These are phyloP conservation scores for Colletotrichum australisinense DNA, from an alignment of 2,329 filamentous ascomycete genomes.

Conservation along the genomic window DNA sequence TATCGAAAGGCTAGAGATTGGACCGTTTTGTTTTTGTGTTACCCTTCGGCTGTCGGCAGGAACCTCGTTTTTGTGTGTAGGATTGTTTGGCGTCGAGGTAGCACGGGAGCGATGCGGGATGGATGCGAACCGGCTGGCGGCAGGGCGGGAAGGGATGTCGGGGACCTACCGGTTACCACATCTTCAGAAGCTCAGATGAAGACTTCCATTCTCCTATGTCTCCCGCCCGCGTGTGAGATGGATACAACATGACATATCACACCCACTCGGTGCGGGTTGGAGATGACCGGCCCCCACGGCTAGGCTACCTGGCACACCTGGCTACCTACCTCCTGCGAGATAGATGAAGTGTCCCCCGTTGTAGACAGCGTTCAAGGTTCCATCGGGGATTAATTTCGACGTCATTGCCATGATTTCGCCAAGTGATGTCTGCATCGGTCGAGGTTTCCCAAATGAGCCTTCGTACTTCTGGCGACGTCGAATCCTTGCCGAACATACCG, in stretches of 20 bases:
- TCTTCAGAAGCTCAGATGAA: background rate
- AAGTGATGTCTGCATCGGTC: no score
- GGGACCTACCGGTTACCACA: background rate
- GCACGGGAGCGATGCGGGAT: background rate
- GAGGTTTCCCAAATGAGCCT: no score
- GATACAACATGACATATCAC: background rate
- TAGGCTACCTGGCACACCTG: no score
- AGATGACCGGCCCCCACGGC: background rate
- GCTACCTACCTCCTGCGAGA: background rate
- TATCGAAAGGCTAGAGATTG: background rate
- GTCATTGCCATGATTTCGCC: no score
- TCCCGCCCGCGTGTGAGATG: background rate
- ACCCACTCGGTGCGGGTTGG: background rate
- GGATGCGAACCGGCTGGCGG: background rate
- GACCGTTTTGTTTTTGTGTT: background rate
- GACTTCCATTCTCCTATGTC: no score
- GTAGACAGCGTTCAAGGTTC: background rate
- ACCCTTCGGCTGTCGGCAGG: background rate
- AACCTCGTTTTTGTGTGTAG: no score
- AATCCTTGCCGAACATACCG: no score
- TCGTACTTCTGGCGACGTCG: no score
- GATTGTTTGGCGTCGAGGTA: no score
- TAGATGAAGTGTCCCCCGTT: background rate
- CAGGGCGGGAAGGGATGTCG: background rate
- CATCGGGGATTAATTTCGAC: no score